Base-by-base conservation (phyloP, 2,329 filamentous ascomycete species). In the Pseudogymnoascus sp. region DNA sequence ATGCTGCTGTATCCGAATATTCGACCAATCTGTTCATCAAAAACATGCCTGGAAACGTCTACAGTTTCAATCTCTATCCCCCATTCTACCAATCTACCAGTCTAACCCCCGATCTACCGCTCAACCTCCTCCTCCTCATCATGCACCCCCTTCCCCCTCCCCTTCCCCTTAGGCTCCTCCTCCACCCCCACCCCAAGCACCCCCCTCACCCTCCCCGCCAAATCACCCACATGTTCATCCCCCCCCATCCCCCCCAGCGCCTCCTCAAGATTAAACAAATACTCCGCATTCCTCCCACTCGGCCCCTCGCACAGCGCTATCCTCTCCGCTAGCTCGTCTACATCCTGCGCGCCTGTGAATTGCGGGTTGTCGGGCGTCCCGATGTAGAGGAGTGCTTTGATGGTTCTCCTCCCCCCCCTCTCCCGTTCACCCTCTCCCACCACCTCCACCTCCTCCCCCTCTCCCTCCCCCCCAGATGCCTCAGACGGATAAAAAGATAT, bases 311-410 rank as follows among this genome's bases (percentile, higher is more conserved):
- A 91, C 59, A 78, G 78, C 69, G 86, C 82, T 70, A 99, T 97
- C 75, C 93, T 90, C 75, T 85, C 82, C 23, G 93, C 92, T 60
- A 97, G 82, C 44, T 78, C 74, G 70, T 91, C 84, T 0, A 90
- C 89, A 62, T 94, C 87, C 73, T 96, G 92, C 0, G 88, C 86
- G 0, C 91, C 91, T 38, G 92, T 81, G 72, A 99, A 99, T 75
- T 97, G 94, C 63, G 91, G 88, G 72, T 99, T 99, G 53, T 88
- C 85, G 0, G 94, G 94, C 1, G 95, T 89, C 21, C 94, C 94
- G 71, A 99, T 97, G 75, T 99, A 99, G 1, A 96, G 91, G 66
- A 97, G 83, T 64, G 82, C 80, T 62, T 73, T 75, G 69, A 85
- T 81, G 18, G 75, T 42, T 8, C 16, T 5, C 38, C 38, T 18